Conservation (phyloP, 148 eudicot genomes). For the Arbutus unedo region DNA sequence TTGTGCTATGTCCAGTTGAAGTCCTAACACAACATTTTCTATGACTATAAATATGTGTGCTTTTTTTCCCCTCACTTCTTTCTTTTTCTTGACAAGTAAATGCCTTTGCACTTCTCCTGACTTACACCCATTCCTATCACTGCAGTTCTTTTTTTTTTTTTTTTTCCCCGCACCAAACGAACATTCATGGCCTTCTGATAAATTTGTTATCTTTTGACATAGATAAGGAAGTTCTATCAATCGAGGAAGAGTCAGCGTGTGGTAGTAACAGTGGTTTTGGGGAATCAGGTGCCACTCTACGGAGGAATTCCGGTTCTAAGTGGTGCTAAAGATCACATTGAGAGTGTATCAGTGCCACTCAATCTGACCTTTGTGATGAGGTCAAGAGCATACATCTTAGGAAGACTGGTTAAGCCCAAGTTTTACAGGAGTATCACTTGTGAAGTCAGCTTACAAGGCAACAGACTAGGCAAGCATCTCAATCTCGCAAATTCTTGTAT, state of each 20-base stretch:
- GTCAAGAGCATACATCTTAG: slow-evolving; percentile 73
- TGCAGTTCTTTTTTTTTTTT: not conserved
- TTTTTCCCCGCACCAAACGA: not conserved
- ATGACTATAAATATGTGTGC: not conserved
- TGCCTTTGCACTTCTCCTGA: not conserved
- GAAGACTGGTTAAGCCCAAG: slow-evolving; percentile 69
- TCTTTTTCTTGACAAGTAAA: not conserved
- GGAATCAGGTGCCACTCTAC: slow-evolving; percentile 62
- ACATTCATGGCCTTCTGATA: not conserved
- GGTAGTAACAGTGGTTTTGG: slow-evolving; percentile 38
- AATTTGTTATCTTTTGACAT: slow-evolving; percentile 7
- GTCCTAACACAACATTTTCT: not conserved
- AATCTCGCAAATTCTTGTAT: slow-evolving; percentile 42
- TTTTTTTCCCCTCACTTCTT: not conserved
- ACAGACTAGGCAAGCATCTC: slow-evolving; percentile 50
- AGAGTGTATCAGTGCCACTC: slow-evolving; percentile 44
- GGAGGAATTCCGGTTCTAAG: slow-evolving; percentile 50
- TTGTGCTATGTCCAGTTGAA: not conserved
- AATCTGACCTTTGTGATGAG: slow-evolving; percentile 67
- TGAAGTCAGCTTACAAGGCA: slow-evolving; percentile 43
- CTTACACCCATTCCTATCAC: not conserved
- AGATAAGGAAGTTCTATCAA: slow-evolving; percentile 73
- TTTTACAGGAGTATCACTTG: slow-evolving; percentile 53
- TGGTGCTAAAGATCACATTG: slow-evolving; percentile 26
- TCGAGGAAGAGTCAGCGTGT: slow-evolving; percentile 52